Evolutionary conservation across 2,329 filamentous ascomycete genomes (phyloP).

Genomic region (Sclerotinia glacialis): DNA sequence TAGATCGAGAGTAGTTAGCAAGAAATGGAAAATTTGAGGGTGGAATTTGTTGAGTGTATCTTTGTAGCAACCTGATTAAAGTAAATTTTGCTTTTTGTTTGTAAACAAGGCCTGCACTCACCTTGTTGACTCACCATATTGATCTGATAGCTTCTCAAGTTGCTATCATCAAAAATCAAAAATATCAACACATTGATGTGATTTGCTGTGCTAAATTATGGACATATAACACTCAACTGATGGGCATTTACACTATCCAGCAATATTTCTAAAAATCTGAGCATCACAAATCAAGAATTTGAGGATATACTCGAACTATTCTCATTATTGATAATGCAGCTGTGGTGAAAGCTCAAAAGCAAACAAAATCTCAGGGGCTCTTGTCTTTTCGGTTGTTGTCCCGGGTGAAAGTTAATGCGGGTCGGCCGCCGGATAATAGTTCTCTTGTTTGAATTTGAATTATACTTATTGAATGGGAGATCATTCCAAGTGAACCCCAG

Average conservation of each 20-base stretch:
- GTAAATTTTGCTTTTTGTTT: neutral
- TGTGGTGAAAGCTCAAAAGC: neutral
- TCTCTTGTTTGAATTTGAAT: neutral
- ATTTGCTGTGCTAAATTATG: too few relatives aligned
- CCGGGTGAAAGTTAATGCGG: neutral
- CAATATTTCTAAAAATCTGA: too few relatives aligned
- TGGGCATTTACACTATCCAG: too few relatives aligned
- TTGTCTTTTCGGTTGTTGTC: neutral
- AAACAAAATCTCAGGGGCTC: neutral
- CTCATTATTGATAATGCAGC: neutral
- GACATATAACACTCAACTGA: too few relatives aligned
- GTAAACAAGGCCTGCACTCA: neutral
- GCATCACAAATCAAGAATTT: too few relatives aligned
- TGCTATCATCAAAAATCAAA: neutral
- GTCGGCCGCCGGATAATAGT: neutral
- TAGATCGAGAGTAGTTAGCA: neutral
- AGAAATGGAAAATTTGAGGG: neutral
- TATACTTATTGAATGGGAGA: neutral
- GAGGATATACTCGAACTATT: neutral
- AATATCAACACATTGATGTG: neutral
- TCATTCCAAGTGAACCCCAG: slow-evolving; percentile 2
- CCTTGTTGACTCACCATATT: neutral
- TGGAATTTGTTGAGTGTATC: neutral
- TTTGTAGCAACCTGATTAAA: neutral
- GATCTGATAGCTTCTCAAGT: neutral